Evolutionary conservation across 228 moss, liverwort and hornwort genomes (phyloP).

Genomic region (Sphagnum magellanicum): DNA sequence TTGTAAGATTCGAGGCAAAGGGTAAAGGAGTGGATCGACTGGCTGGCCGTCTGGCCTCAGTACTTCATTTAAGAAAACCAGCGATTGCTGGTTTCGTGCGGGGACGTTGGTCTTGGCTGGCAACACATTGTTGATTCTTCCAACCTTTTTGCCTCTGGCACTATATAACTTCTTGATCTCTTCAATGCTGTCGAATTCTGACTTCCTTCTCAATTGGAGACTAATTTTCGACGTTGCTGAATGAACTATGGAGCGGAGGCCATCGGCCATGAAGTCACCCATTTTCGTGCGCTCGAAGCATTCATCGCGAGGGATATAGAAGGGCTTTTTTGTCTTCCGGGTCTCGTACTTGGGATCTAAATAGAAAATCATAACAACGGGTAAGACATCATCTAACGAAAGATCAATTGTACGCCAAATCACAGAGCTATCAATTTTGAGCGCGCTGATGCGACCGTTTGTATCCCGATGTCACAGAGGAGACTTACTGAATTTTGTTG

Average conservation of each 20-base stretch:
- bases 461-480: too few species aligned
- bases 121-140: conserved; percentile 6
- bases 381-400: too few species aligned
- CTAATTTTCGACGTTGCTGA: background rate
- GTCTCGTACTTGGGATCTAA: conserved; percentile 16
- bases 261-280: conserved; percentile 27
- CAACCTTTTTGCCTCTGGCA: conserved; percentile 6
- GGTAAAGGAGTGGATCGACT: conserved; percentile 1
- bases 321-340: background rate
- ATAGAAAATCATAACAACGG: background rate
- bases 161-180: conserved; percentile 13
- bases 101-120: conserved; percentile 7
- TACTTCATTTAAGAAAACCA: conserved; percentile 14
- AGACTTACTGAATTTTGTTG: conserved; percentile 13
- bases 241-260: conserved; percentile 2
- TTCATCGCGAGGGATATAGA: conserved; percentile 41
- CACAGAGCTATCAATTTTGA: background rate
- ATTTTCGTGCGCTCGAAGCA: conserved; percentile 28
- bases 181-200: conserved; percentile 9
- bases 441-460: background rate
- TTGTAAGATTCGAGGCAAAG: conserved; percentile 23
- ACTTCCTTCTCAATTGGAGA: background rate
- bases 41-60: conserved; percentile 16
- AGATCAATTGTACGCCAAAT: background rate
- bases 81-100: background rate